These are phyloP conservation scores for Alternaria longipes DNA, from an alignment of 2,329 filamentous ascomycete genomes.

Conservation along the genomic window DNA sequence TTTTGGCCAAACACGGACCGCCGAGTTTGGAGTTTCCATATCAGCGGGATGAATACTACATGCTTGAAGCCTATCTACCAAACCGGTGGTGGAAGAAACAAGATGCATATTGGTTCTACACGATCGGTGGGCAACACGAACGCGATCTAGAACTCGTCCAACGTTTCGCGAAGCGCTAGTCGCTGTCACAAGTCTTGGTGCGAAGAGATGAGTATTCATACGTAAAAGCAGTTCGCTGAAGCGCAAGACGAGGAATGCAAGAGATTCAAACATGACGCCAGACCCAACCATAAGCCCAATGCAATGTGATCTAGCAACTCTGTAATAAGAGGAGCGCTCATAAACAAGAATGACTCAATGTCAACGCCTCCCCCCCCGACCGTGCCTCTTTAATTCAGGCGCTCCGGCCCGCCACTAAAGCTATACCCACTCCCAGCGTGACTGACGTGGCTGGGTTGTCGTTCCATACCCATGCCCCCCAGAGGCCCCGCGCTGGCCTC, in stretches of 20 bases:
- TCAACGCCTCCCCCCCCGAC: constrained; percentile 5
- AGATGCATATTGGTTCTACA: constrained; percentile 61
- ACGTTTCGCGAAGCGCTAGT: constrained; percentile 24
- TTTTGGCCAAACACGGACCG: constrained; percentile 62
- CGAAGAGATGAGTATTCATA: constrained; percentile 2
- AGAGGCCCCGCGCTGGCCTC: constrained; percentile 24
- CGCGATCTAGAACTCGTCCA: constrained; percentile 50
- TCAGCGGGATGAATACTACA: constrained; percentile 67
- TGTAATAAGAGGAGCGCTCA: constrained; percentile 1
- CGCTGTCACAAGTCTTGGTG: neutral
- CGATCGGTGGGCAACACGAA: constrained; percentile 49
- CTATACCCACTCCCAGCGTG: constrained; percentile 35
- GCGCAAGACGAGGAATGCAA: constrained; percentile 3
- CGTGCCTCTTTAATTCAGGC: neutral
- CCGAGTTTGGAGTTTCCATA: constrained; percentile 63
- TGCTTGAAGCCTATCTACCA: constrained; percentile 66
- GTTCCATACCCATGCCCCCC: constrained; percentile 11
- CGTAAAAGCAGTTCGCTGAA: constrained; percentile 10
- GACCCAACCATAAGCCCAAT: neutral
- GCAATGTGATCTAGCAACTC: neutral
- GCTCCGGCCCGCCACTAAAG: constrained; percentile 20
- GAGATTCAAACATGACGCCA: neutral
- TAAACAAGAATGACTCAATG: neutral
- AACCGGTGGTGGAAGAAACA: constrained; percentile 63
- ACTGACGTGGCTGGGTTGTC: constrained; percentile 17